phyloP scores from a whole-genome alignment of 2,329 filamentous ascomycete genomes.

The Aotearoamyces nothofagi region DNA sequence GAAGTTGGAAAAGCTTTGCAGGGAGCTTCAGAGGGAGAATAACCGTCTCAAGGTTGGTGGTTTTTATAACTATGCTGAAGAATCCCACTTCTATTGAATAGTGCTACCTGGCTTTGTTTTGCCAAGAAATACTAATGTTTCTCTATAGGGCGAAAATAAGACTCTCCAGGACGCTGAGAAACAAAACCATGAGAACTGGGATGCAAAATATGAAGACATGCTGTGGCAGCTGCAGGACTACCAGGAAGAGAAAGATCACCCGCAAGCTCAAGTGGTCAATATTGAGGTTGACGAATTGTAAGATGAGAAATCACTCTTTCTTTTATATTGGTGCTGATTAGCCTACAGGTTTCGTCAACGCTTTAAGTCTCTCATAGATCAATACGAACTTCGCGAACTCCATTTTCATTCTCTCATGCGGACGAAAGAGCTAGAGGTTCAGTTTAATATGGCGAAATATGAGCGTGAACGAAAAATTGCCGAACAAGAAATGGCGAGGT shows the following conservation, averaged over 20 bases:
- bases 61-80: too few relatives aligned
- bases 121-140: conserved; percentile 10
- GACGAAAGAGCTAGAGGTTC: conserved; percentile 90
- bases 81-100: background rate
- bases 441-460: conserved; percentile 75
- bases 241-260: conserved; percentile 73
- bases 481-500: conserved; percentile 65
- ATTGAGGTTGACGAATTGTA: conserved; percentile 84
- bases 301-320: conserved; percentile 19
- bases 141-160: conserved; percentile 71
- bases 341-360: conserved; percentile 59
- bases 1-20: conserved; percentile 89
- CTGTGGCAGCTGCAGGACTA: conserved; percentile 77
- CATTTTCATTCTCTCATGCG: conserved; percentile 87
- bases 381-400: conserved; percentile 88
- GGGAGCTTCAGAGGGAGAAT: conserved; percentile 91
- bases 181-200: conserved; percentile 66
- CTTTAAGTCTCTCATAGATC: conserved; percentile 93
- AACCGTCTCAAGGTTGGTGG: conserved; percentile 80
- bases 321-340: conserved; percentile 14
- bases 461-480: conserved; percentile 84
- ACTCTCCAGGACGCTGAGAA: conserved; percentile 77
- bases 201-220: conserved; percentile 68
- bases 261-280: conserved; percentile 66
- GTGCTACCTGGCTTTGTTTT: background rate